Percentiles rank a stretch among this genome's conserved stretches.
Evolutionary conservation across 495 filamentous ascomycete genomes (phyloP).

Genomic region (Elasticomyces elasticus): DNA sequence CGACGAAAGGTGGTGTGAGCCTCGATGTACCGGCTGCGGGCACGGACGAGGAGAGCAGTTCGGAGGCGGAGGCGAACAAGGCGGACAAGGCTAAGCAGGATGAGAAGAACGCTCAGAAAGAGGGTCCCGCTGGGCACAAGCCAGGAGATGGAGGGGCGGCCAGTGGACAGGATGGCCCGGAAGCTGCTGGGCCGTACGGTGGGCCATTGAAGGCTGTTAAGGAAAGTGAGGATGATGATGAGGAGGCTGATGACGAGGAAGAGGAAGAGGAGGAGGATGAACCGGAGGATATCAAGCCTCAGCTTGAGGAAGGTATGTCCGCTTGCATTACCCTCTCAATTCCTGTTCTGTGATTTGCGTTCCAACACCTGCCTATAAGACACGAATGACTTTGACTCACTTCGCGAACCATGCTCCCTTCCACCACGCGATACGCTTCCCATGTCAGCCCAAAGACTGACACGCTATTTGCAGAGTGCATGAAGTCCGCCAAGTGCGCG

Average conservation of each 20-base stretch:
- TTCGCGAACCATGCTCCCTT: too few species aligned
- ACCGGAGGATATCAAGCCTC: slow-evolving; percentile 75
- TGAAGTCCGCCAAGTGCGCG: slow-evolving; percentile 69
- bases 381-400: too few species aligned
- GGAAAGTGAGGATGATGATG: slow-evolving; percentile 40
- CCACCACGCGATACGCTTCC: too few species aligned
- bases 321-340: background rate
- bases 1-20: slow-evolving; percentile 24
- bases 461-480: slow-evolving; percentile 57
- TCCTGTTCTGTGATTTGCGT: background rate
- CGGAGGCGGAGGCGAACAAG: slow-evolving; percentile 29
- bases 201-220: slow-evolving; percentile 33
- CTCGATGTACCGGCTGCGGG: slow-evolving; percentile 23
- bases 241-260: slow-evolving; percentile 43
- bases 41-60: slow-evolving; percentile 27
- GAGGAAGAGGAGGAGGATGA: slow-evolving; percentile 91
- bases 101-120: background rate
- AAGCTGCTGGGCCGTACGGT: slow-evolving; percentile 6
- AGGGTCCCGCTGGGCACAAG: slow-evolving; percentile 22
- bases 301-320: slow-evolving; percentile 79
- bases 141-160: slow-evolving; percentile 17
- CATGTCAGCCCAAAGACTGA: background rate
- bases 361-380: too few species aligned
- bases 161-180: slow-evolving; percentile 15
- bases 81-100: slow-evolving; percentile 22